Conservation (phyloP, 192 early-diverging fungal genomes). For the Podila epicladia region DNA sequence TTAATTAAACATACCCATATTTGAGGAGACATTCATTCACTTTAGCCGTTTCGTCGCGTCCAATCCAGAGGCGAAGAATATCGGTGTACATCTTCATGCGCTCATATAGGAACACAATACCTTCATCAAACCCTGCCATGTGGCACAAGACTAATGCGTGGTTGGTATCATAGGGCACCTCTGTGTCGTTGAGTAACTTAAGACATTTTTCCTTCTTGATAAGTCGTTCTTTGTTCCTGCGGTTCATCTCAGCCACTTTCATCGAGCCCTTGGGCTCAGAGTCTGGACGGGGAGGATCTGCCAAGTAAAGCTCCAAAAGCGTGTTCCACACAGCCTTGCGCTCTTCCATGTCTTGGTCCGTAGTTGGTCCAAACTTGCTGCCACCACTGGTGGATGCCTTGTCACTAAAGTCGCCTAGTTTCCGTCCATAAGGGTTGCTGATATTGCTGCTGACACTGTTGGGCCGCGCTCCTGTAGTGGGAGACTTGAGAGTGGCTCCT, state of each 20-base stretch:
- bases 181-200: constrained; percentile 73
- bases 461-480: constrained; percentile 4
- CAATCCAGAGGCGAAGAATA: constrained; percentile 77
- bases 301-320: constrained; percentile 87
- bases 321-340: constrained; percentile 89
- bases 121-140: constrained; percentile 83
- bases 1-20: constrained; percentile 61
- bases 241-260: constrained; percentile 44
- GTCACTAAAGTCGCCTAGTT: constrained; percentile 11
- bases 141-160: constrained; percentile 94
- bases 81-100: constrained; percentile 81
- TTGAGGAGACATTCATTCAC: constrained; percentile 69
- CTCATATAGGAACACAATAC: constrained; percentile 89
- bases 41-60: constrained; percentile 70
- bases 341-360: constrained; percentile 64
- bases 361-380: constrained; percentile 3
- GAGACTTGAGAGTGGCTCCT: constrained; percentile 18
- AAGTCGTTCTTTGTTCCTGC: constrained; percentile 43
- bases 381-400: constrained; percentile 40
- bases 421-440: constrained; percentile 1
- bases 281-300: constrained; percentile 28
- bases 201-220: constrained; percentile 70
- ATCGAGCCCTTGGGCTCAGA: constrained; percentile 13
- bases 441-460: constrained; percentile 4
- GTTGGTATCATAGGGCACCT: constrained; percentile 83